phyloP scores from a whole-genome alignment of 169 alveolate genomes.

The Eimeria praecox region DNA sequence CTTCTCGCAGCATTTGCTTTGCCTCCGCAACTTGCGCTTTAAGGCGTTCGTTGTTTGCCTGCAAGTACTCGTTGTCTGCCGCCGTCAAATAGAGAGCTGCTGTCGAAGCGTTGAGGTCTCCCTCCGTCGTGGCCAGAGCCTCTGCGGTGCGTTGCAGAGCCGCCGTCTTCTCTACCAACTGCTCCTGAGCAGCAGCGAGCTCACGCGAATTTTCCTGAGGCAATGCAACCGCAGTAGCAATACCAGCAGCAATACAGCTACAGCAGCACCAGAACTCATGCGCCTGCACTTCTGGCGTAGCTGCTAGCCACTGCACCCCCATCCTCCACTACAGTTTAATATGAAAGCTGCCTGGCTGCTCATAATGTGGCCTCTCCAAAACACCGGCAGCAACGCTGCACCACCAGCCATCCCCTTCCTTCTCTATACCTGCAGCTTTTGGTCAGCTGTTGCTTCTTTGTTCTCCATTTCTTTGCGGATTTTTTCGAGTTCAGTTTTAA shows the following conservation, averaged over 20 bases:
- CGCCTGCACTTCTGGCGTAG: not conserved
- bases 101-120: slow-evolving; percentile 20
- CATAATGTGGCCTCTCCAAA: not conserved
- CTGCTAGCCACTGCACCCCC: not conserved
- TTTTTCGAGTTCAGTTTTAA: not conserved
- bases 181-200: slow-evolving; percentile 56
- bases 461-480: slow-evolving; percentile 44
- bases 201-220: slow-evolving; percentile 33
- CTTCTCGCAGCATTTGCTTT: slow-evolving; percentile 36
- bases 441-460: not conserved
- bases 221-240: not conserved
- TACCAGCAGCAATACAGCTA: not conserved
- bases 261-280: not conserved
- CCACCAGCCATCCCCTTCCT: not conserved
- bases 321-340: not conserved
- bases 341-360: not conserved
- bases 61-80: slow-evolving; percentile 39
- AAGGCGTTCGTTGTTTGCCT: not conserved
- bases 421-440: slow-evolving; percentile 10
- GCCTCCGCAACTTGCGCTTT: slow-evolving; percentile 10
- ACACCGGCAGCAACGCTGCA: not conserved
- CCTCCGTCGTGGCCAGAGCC: slow-evolving; percentile 27
- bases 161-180: slow-evolving; percentile 8
- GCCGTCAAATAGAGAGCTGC: slow-evolving; percentile 23
- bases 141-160: slow-evolving; percentile 61